Conservation (phyloP, 108 stramenopile genomes). For the Skeletonema potamos region DNA sequence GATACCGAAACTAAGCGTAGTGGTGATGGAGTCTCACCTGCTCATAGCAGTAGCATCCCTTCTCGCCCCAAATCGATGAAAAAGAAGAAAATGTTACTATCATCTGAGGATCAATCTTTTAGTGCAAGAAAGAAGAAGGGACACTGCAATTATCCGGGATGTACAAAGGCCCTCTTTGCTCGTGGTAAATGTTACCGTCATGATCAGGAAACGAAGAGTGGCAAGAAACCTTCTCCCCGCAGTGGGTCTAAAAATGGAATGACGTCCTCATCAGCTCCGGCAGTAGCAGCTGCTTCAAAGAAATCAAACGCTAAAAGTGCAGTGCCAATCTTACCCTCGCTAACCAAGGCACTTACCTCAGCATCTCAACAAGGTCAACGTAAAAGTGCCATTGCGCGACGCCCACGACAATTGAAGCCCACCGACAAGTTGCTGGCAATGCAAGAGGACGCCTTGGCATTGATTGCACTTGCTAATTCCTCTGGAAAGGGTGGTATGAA, state of each 20-base stretch:
- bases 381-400: constrained; percentile 23
- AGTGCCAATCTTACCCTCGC: neutral
- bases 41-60: neutral
- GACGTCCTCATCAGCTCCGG: no score
- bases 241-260: no score
- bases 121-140: neutral
- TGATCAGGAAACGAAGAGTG: neutral
- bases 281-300: neutral
- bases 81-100: neutral
- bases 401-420: constrained; percentile 22
- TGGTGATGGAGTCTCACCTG: neutral
- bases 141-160: neutral
- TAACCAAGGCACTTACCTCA: neutral
- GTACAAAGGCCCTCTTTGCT: neutral
- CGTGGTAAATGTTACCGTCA: neutral
- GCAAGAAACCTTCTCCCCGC: neutral
- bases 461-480: neutral
- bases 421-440: constrained; percentile 24
- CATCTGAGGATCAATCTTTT: neutral
- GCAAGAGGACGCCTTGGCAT: neutral
- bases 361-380: neutral
- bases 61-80: neutral
- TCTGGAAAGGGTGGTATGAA: neutral
- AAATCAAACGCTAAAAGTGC: neutral
- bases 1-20: neutral